phyloP scores from a whole-genome alignment of 192 early-diverging fungal species.

The Hyaloraphidium curvatum region DNA sequence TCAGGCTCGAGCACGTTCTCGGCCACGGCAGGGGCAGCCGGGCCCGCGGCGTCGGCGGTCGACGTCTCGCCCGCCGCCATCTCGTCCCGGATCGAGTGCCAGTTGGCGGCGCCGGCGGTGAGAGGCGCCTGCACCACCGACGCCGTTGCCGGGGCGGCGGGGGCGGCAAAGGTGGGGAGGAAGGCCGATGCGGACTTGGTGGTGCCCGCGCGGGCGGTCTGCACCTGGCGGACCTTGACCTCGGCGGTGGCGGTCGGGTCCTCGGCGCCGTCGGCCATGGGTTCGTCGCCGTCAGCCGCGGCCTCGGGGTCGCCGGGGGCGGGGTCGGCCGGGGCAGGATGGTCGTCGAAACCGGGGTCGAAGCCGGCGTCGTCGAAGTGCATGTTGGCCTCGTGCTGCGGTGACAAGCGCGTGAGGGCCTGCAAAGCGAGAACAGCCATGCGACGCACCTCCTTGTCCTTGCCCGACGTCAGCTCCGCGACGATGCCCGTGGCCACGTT shows the following conservation, averaged over 20 bases:
- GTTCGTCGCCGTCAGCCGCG: too few species aligned
- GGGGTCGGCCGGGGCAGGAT: too few species aligned
- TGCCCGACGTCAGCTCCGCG: not conserved
- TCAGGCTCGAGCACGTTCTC: slow-evolving; percentile 20
- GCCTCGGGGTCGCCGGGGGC: too few species aligned
- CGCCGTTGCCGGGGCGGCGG: not conserved
- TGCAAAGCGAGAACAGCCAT: too few species aligned
- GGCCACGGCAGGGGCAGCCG: not conserved
- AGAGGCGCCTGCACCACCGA: not conserved
- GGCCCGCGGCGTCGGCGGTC: not conserved
- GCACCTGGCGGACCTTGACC: not conserved
- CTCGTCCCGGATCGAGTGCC: not conserved
- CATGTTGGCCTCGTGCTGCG: too few species aligned
- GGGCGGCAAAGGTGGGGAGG: not conserved
- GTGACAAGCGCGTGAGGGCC: too few species aligned
- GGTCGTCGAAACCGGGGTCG: too few species aligned
- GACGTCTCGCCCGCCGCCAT: not conserved
- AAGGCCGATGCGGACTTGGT: not conserved
- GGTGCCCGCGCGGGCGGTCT: not conserved
- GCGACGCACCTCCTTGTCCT: not conserved
- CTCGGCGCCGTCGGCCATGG: too few species aligned
- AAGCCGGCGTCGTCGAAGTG: too few species aligned
- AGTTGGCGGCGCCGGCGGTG: not conserved
- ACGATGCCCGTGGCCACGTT: not conserved
- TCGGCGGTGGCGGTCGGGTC: too few species aligned